Base-by-base conservation (phyloP, 805 yeast genomes). In the Monosporozyma yasuniensis region DNA sequence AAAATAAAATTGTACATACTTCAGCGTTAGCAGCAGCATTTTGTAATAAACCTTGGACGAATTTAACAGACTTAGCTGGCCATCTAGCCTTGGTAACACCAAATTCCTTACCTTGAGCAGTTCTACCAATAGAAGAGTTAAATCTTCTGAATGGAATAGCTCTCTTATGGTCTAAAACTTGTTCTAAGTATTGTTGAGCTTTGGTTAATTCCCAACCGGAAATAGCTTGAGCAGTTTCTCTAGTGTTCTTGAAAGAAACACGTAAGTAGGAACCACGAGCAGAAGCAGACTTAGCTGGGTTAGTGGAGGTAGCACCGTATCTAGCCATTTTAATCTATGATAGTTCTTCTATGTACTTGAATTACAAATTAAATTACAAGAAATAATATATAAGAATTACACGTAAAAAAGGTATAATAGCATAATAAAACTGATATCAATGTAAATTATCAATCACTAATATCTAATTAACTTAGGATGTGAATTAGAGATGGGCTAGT, bases 81-180 rank as follows among this genome's bases (percentile, higher is more conserved):
- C 99, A 93, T 88, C 99, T 90, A 68, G 99, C 99, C 80, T 86
- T 90, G 83, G 96, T 88, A 73, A 90, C 96, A 78, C 98, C 98
- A 71, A 91, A 93, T 81, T 93, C 99, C 80, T 93, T 91, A 80
- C 96, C 99, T 80, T 93, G 99, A 67, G 95, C 96, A 69, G 99
- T 89, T 81, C 99, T 87, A 76, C 99, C 99, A 69, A 87, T 90
- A 67, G 96, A 87, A 64, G 85, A 81, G 81, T 86, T 85, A 80
- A 80, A 91, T 82, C 96, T 83, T 83, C 99, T 86, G 91, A 93
- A 88, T 73, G 99, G 99, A 68, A 93, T 87, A 71, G 98, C 99
- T 84, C 98, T 91, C 81, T 93, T 81, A 81, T 93, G 96, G 76
- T 90, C 95, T 73, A 85, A 76, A 64, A 93, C 99, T 77, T 88